Base-by-base conservation (phyloP, 1,284 basidiomycete species). In the Volvariella volvacea region DNA sequence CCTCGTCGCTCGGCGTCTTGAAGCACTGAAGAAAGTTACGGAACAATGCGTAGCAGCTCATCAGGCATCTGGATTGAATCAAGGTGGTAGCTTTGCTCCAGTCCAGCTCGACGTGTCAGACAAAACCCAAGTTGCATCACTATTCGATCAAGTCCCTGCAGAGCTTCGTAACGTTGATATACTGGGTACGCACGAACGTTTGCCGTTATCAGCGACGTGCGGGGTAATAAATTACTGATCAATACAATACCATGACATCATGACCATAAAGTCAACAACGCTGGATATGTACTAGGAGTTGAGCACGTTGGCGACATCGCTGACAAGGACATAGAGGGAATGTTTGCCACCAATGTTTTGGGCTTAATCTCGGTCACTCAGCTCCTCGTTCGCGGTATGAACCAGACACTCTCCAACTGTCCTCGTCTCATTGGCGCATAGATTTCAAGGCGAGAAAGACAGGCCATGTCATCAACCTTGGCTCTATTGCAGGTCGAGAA, bases 381-480 rank as follows among this genome's bases (percentile, higher is more conserved):
- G 55, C 64, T 88, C 4, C 66, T 92, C 39, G 67, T 93, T 57
- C 80, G 75, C 63, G 78, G 90, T 83, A 39, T 50, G 64, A 28
- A 2, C 20, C n/a, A n/a, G n/a, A n/a, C n/a, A n/a, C 2, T 31
- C 25, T 16, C 32, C 8, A 36, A 39, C 20, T 17, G 41, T 19
- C 4, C 41, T 40, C 2, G 14, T 32, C 39, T 32, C 17, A 9
- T 15, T 30, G 41, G 38, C 12, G 34, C 39, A 22, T 15, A 85
- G 92, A 92, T 52, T 97, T 99, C 78, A 98, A 93, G 68, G 76
- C 76, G 50, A 85, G 82, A 56, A 80, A 88, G 53, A 67, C 81
- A 0, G 96, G 96, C 0, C 94, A 97, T 66, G 73, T 99, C 53
- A 96, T 99, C 68, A 95, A 96, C 66, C 72, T 99, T 47, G 94